phyloP scores from a whole-genome alignment of 495 filamentous ascomycete genomes.

The Neurospora sp. region DNA sequence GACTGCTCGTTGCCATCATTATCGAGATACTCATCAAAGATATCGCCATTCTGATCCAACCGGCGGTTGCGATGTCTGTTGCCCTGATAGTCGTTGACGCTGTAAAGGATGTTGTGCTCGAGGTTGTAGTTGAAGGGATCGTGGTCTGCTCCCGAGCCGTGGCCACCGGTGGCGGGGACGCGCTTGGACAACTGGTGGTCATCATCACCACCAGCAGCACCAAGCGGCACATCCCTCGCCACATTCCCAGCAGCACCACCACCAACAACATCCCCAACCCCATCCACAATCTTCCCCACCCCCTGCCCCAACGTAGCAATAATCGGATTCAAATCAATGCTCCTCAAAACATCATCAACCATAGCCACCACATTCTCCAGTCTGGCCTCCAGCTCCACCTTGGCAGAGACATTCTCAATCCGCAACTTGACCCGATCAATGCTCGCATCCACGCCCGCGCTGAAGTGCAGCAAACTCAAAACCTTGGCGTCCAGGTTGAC shows the following conservation, averaged over 20 bases:
- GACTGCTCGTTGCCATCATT: conserved; percentile 37
- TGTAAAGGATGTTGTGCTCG: conserved; percentile 42
- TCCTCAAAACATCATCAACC: conserved; percentile 40
- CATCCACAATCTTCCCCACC: conserved; percentile 37
- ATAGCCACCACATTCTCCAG: conserved; percentile 46
- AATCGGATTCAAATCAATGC: conserved; percentile 48
- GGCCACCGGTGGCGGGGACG: not conserved
- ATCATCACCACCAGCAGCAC: not conserved
- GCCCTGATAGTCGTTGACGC: conserved; percentile 44
- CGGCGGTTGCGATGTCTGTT: conserved; percentile 46
- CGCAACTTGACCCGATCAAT: conserved; percentile 41
- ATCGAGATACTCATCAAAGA: conserved; percentile 42
- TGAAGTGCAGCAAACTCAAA: conserved; percentile 43
- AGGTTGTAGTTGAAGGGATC: conserved; percentile 31
- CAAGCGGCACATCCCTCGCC: not conserved
- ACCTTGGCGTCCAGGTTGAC: conserved; percentile 50
- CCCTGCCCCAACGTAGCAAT: conserved; percentile 40
- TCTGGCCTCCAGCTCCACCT: conserved; percentile 45
- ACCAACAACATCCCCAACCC: conserved; percentile 19
- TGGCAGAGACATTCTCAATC: conserved; percentile 46
- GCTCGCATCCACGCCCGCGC: conserved; percentile 43
- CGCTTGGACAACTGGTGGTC: conserved; percentile 8
- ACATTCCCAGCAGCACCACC: not conserved
- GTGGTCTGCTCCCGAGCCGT: conserved; percentile 3
- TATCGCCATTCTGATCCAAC: conserved; percentile 42